These are phyloP conservation scores for Arthrobotrys musiformis DNA, from an alignment of 2,329 filamentous ascomycete species.

Conservation along the genomic window DNA sequence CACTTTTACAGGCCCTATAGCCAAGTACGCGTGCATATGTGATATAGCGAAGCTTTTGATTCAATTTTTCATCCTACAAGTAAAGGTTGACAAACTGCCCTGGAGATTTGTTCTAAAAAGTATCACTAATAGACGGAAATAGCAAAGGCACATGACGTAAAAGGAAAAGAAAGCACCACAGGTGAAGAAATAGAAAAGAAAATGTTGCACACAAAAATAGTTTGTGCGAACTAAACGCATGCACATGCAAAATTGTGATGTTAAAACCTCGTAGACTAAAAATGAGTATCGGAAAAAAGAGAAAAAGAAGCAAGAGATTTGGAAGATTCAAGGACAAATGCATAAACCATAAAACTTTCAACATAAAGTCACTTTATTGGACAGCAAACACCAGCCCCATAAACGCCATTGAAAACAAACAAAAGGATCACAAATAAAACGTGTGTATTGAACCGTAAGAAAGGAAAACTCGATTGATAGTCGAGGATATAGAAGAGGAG, in stretches of 20 bases:
- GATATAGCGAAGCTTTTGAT: slow-evolving; percentile 9
- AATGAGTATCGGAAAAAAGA: not conserved
- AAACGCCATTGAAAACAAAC: slow-evolving; percentile 19
- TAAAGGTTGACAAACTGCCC: not conserved
- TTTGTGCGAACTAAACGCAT: not conserved
- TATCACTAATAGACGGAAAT: not conserved
- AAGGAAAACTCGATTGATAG: not conserved
- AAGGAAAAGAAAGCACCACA: not conserved
- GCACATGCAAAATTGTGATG: not conserved
- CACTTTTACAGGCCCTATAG: not conserved
- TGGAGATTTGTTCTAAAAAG: not conserved
- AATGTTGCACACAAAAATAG: not conserved
- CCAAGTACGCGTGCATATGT: too few species aligned
- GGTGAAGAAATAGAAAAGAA: not conserved
- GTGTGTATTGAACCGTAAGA: not conserved
- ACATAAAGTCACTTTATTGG: not conserved
- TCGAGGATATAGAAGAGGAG: not conserved
- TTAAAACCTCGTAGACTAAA: slow-evolving; percentile 20
- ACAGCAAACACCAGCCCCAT: slow-evolving; percentile 23
- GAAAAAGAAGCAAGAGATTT: not conserved
- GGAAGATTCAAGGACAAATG: not conserved
- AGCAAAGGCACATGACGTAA: too few species aligned
- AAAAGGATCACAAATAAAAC: not conserved
- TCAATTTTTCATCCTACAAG: not conserved
- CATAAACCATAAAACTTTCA: not conserved